Percentiles rank a stretch among this genome's conserved stretches.
Conservation (phyloP, 192 early-diverging fungal species). For the Phlyctochytrium planicorne region DNA sequence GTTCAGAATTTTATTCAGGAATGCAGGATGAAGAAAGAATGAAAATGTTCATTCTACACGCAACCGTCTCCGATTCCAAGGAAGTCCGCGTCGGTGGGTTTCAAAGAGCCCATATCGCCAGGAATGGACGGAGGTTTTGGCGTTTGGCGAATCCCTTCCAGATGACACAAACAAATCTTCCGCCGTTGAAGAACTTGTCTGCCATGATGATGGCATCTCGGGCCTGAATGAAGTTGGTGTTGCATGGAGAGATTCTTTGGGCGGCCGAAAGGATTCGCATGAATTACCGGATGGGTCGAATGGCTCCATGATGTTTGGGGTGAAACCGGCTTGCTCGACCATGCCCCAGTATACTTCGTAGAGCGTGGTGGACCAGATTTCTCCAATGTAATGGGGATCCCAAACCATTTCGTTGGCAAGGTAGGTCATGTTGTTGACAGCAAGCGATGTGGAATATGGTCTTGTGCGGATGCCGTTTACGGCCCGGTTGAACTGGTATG, state of each 20-base stretch:
- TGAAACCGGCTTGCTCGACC: conserved; percentile 8
- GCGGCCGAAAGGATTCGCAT: too few relatives aligned
- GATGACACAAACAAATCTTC: conserved; percentile 53
- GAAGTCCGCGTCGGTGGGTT: too few relatives aligned
- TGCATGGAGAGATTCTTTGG: too few relatives aligned
- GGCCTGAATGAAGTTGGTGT: conserved; percentile 59
- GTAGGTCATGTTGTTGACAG: conserved; percentile 38
- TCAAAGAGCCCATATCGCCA: conserved; percentile 60
- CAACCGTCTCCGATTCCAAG: too few relatives aligned
- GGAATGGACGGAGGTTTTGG: too few relatives aligned
- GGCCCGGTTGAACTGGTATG: conserved; percentile 27
- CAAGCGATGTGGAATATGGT: conserved; percentile 58
- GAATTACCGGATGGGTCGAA: too few relatives aligned
- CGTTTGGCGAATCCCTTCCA: conserved; percentile 67
- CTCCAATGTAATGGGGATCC: conserved; percentile 60
- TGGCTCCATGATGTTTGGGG: too few relatives aligned
- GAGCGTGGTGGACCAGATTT: conserved; percentile 60
- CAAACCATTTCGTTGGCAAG: conserved; percentile 22
- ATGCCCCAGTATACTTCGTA: conserved; percentile 65
- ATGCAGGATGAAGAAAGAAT: too few relatives aligned
- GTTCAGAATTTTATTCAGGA: too few relatives aligned
- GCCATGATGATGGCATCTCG: conserved; percentile 65
- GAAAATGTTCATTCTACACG: too few relatives aligned
- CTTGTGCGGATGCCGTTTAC: conserved; percentile 48
- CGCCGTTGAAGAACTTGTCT: conserved; percentile 48